Base-by-base conservation (phyloP, 2,329 filamentous ascomycete species). In the Penicillium janthinellum region DNA sequence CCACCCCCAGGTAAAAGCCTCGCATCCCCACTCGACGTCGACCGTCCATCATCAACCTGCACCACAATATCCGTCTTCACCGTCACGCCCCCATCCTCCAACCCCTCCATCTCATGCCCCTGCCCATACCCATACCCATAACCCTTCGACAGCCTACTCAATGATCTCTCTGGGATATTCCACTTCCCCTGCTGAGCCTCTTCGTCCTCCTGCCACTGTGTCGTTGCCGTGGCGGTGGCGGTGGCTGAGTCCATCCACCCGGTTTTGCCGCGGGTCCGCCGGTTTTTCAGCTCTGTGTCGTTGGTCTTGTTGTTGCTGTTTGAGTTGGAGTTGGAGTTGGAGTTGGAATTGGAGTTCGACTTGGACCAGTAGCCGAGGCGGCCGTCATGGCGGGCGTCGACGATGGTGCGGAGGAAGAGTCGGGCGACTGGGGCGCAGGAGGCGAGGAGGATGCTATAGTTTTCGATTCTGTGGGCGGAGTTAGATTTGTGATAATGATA, bases 401-500 rank as follows among this genome's bases (percentile, higher is more conserved):
- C 66, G 35, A 75, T 64, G 22, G 66, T 64, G 15, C 71, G 67
- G 20, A 74, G 64, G 59, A 75, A 73, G 28, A 76, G 69, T 3
- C 74, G 70, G 39, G 71, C 68, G 28, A 76, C 68, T 1, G 73
- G 72, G 3, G 73, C 71, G 5, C 71, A 74, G 2, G 72, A 72
- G 17, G 74, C 75, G 20, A 77, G 67, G 0, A 76, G 67, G 17
- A 77, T 76, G 57, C 67, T 71, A 58, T 74, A 75, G 51, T 77
- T 76, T 57, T 77, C 74, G 20, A 77, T 75, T 41, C 73, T 76
- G 54, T 1, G 6, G 1, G 2, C 31, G 7, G 1, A 5, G 51
- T 53, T 42, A 53, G 38, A 14, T 8, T 8, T 37, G 15, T 22
- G 5, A 34, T 37, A 22, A 22, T 22, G 22, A 28, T 11, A 3